phyloP scores from a whole-genome alignment of 176 grass and related monocot species.

The Leersia perrieri region DNA sequence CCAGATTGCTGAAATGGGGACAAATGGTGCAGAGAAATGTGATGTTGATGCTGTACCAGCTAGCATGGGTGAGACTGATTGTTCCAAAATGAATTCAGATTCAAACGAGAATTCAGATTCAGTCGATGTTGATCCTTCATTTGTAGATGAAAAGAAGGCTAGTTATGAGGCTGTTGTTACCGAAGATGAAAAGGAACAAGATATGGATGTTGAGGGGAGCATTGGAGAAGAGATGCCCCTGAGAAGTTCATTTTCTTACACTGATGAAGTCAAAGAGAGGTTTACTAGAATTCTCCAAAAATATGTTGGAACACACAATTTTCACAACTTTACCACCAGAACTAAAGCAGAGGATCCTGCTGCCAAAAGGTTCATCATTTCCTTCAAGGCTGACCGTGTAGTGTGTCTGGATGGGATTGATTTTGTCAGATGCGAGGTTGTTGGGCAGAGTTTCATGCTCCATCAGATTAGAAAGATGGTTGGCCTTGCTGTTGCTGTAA shows the following conservation, averaged over 20 bases:
- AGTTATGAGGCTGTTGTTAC: background rate
- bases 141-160: conserved; percentile 1
- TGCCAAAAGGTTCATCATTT: conserved; percentile 90
- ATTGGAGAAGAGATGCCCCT: conserved; percentile 31
- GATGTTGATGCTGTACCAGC: conserved; percentile 7
- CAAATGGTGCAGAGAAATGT: conserved; percentile 4
- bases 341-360: conserved; percentile 92
- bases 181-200: conserved; percentile 12
- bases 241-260: conserved; percentile 59
- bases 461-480: conserved; percentile 96
- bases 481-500: conserved; percentile 76
- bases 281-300: conserved; percentile 71
- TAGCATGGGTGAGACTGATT: background rate
- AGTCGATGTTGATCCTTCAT: background rate
- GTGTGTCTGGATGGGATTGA: conserved; percentile 81
- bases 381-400: conserved; percentile 64
- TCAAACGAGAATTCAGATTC: conserved; percentile 5
- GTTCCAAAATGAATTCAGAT: conserved; percentile 6
- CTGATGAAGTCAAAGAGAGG: conserved; percentile 56
- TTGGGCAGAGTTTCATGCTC: conserved; percentile 96
- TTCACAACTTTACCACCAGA: conserved; percentile 96
- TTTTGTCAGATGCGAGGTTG: conserved; percentile 90
- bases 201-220: conserved; percentile 23
- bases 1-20: conserved; percentile 9
- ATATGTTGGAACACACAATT: conserved; percentile 96